Conservation (phyloP, 257 asterid genomes). For the Solanum infundibuliforme region DNA sequence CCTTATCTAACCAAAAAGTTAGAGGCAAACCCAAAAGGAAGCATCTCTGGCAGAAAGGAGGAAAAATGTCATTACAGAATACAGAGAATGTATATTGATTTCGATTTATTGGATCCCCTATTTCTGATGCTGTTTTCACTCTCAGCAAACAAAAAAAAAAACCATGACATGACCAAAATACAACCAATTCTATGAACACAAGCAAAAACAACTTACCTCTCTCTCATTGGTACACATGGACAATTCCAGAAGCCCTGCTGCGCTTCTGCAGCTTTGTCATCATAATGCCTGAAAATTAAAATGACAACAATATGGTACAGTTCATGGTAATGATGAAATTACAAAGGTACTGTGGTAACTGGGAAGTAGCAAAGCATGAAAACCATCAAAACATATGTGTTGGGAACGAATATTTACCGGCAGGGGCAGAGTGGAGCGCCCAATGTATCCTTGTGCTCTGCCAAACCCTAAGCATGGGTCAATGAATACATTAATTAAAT, state of each 20-base stretch:
- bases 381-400: not conserved
- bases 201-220: slow-evolving; percentile 18
- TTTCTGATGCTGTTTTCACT: not conserved
- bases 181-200: not conserved
- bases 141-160: not conserved
- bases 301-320: not conserved
- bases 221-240: slow-evolving; percentile 92
- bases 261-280: slow-evolving; percentile 89
- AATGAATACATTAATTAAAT: not conserved
- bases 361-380: not conserved
- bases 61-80: not conserved
- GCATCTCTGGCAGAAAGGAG: not conserved
- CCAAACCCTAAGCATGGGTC: slow-evolving; percentile 63
- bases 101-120: not conserved
- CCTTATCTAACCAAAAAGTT: not conserved
- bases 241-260: slow-evolving; percentile 92
- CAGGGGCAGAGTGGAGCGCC: slow-evolving; percentile 99
- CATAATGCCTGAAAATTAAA: slow-evolving; percentile 45
- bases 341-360: not conserved
- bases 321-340: not conserved
- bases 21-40: not conserved
- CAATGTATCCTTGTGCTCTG: slow-evolving; percentile 90
- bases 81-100: not conserved
- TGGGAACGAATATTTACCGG: slow-evolving; percentile 31
- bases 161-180: not conserved